Evolutionary conservation across 78 protist species (phyloP).

Genomic region (Dictyostelium firmibasis): DNA sequence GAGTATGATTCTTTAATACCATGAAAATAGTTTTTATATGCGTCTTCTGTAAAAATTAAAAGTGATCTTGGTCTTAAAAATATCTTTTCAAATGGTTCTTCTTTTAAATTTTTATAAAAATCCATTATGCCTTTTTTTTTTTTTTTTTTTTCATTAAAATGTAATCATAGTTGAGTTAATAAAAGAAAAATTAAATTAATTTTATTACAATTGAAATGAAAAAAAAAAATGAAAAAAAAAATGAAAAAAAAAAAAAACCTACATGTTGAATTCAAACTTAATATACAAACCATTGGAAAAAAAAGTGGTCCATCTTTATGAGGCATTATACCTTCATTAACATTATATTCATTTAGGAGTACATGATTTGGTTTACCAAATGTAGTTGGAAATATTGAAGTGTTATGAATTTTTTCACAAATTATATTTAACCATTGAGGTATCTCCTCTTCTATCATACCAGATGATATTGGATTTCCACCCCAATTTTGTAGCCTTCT

Average conservation of each 20-base stretch:
- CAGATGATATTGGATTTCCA: constrained; percentile 52
- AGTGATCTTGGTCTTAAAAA: constrained; percentile 31
- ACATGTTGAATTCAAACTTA: constrained; percentile 31
- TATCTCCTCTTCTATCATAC: constrained; percentile 51
- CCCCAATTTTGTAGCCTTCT: constrained; percentile 83
- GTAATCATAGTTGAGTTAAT: no score
- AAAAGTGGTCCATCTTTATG: constrained; percentile 79
- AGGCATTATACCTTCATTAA: constrained; percentile 72
- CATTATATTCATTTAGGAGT: constrained; percentile 46
- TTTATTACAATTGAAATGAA: no score
- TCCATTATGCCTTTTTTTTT: constrained; percentile 29
- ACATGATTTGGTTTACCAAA: constrained; percentile 64
- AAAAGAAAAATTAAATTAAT: no score
- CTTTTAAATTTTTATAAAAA: constrained; percentile 32
- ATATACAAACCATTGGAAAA: constrained; percentile 30
- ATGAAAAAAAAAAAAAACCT: not conserved
- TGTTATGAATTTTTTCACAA: not conserved
- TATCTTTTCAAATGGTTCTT: constrained; percentile 9
- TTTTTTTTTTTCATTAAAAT: no score
- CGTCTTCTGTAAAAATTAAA: constrained; percentile 39
- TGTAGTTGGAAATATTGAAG: not conserved
- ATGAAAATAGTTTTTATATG: constrained; percentile 49
- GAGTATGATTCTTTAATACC: constrained; percentile 43
- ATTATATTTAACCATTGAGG: constrained; percentile 44
- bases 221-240: not conserved